Evolutionary conservation across 768 basidiomycete species (phyloP), one percentile per base, ranked within the genome.

Genomic region (Mycena chlorophos): DNA sequence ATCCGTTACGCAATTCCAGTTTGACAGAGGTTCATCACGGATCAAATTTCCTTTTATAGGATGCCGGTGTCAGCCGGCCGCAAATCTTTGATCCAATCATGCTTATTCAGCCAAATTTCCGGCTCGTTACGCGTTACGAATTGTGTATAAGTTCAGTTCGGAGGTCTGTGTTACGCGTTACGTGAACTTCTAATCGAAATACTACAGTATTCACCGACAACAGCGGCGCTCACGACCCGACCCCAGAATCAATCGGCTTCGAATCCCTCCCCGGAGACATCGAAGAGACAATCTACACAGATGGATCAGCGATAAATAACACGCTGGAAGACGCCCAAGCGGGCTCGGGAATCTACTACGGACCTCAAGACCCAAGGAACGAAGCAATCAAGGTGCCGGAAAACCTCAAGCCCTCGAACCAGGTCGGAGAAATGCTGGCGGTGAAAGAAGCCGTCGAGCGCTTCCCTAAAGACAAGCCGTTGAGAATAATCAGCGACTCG

Each of bases 251-350:
- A 43, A 20, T 10, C 40, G 34, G 34, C 34, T n/a, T n/a, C 34
- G 34, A n/a, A 37, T n/a, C 10, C 34, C n/a, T 37, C 34, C 10
- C 34, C 10, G 40, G 20, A 8, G 20, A 19, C 40, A 16, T 19
- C 14, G 40, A 16, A 10, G 17, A 5, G 34, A 34, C 40, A 23
- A 30, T 56, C 3, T 57, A 57, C 27, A 54, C 57, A 27, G 61
- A 60, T 19, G 53, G 63, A 0, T 56, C 57, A 2, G 56, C 55
- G n/a, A 27, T 56, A 5, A 51, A 56, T 16, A 59, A 59, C 38
- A 56, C 56, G 1, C 42, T 16, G 29, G 5, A 22, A 2, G 34
- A 59, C 30, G 49, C 49, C 12, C 4, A 20, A 29, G 48, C 48
- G 19, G 48, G 48, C 14, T 4, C 48, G 4, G 48, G 48, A 5